phyloP scores from a whole-genome alignment of 1,284 basidiomycete species.

The Mrakiaceae sp. region DNA sequence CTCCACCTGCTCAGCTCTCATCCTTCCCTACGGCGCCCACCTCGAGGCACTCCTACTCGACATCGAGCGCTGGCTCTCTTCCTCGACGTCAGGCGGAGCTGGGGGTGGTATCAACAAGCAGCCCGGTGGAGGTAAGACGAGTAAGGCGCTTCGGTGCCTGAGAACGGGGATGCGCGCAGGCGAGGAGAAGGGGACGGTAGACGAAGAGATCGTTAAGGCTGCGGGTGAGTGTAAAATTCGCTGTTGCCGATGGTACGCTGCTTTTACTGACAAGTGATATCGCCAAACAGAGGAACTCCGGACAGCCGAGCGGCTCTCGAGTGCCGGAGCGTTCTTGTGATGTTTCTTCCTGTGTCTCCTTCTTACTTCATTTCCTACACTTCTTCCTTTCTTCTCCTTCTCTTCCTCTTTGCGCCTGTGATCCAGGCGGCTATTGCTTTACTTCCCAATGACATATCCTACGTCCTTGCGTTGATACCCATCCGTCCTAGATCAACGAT shows the following conservation, averaged over 20 bases:
- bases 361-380: conserved; percentile 1
- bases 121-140: background rate
- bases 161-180: background rate
- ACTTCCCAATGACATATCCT: no score
- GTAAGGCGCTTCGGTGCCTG: background rate
- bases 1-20: background rate
- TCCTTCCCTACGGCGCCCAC: background rate
- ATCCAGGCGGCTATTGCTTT: no score
- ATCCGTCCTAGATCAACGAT: no score
- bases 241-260: background rate
- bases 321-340: background rate
- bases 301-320: background rate
- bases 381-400: background rate
- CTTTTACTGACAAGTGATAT: background rate
- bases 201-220: background rate
- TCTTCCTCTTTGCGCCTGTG: background rate
- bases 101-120: background rate
- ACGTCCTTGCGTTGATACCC: no score
- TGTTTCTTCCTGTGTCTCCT: background rate
- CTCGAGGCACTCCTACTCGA: background rate
- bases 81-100: background rate
- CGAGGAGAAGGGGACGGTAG: background rate
- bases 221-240: background rate
- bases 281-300: background rate
- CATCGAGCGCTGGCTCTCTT: no score